Evolutionary conservation across 371 early-diverging fungal species (phyloP).

Genomic region (Actinomucor elegans): DNA sequence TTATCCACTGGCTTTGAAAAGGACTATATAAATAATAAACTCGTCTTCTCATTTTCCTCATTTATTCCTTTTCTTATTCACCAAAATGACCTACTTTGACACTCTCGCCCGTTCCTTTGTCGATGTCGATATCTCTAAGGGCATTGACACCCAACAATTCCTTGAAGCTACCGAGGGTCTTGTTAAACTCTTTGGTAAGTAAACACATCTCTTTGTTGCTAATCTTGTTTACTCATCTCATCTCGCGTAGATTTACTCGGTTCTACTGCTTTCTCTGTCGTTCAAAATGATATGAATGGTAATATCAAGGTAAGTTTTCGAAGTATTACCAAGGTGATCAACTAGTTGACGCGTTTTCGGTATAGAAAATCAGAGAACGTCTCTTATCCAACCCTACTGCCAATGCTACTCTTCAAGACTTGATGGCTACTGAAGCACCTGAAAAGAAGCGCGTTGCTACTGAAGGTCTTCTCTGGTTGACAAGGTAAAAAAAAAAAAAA

Average conservation of each 20-base stretch:
- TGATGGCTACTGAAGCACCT: conserved; percentile 71
- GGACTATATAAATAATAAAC: not conserved
- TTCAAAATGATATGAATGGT: conserved; percentile 88
- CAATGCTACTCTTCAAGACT: conserved; percentile 78
- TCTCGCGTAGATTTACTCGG: conserved; percentile 62
- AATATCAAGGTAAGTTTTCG: conserved; percentile 72
- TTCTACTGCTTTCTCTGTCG: conserved; percentile 77
- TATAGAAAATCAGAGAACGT: conserved; percentile 82
- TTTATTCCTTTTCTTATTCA: not conserved
- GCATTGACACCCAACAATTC: conserved; percentile 82
- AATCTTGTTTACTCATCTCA: not conserved
- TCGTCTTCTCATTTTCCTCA: not conserved
- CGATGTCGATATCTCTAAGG: conserved; percentile 70
- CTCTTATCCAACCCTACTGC: conserved; percentile 65
- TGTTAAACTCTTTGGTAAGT: conserved; percentile 81
- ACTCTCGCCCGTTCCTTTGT: conserved; percentile 65
- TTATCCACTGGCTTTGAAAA: not conserved
- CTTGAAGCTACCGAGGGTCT: conserved; percentile 85
- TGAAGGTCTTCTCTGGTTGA: conserved; percentile 93
- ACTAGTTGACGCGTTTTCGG: not conserved
- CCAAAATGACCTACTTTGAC: conserved; percentile 61
- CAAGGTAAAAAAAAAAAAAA: conserved; percentile 54
- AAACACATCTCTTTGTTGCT: not conserved
- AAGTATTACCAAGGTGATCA: too few species aligned
- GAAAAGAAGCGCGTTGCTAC: conserved; percentile 84